phyloP scores from a whole-genome alignment of 306 rosid species.

The Vigna unguiculata region DNA sequence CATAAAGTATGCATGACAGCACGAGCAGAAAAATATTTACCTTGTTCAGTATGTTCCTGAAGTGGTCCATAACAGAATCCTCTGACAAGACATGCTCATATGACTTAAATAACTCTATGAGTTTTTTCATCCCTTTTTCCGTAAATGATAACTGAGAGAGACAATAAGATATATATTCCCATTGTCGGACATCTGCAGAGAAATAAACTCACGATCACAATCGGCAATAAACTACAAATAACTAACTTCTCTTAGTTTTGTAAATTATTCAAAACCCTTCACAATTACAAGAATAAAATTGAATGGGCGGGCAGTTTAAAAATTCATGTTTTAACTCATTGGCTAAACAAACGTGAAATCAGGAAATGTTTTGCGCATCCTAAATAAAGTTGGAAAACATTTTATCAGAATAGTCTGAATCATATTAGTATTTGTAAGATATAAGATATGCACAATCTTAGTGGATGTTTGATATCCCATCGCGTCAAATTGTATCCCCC shows the following conservation, averaged over 20 bases:
- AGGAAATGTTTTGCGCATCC: not conserved
- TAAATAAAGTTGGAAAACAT: not conserved
- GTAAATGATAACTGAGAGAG: conserved; percentile 95
- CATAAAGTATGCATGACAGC: conserved; percentile 34
- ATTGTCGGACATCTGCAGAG: conserved; percentile 77
- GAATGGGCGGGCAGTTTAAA: not conserved
- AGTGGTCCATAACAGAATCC: conserved; percentile 87
- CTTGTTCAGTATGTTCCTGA: conserved; percentile 82
- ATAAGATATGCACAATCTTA: not conserved
- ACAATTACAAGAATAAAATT: conserved; percentile 1
- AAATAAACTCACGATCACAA: conserved; percentile 28
- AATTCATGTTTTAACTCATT: not conserved
- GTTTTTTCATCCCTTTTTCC: conserved; percentile 91
- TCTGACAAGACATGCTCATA: conserved; percentile 80
- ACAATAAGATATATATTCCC: conserved; percentile 90
- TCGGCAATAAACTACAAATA: conserved; percentile 14
- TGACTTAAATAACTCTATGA: conserved; percentile 83
- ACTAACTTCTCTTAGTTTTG: not conserved
- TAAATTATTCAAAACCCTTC: conserved; percentile 22
- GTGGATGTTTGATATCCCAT: not conserved
- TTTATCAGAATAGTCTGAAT: not conserved
- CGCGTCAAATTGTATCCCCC: not conserved
- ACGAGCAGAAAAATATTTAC: conserved; percentile 42
- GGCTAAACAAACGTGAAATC: not conserved
- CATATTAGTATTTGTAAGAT: not conserved